Evolutionary conservation across 371 early-diverging fungal species (phyloP).

Genomic region (Lichtheimia ornata): DNA sequence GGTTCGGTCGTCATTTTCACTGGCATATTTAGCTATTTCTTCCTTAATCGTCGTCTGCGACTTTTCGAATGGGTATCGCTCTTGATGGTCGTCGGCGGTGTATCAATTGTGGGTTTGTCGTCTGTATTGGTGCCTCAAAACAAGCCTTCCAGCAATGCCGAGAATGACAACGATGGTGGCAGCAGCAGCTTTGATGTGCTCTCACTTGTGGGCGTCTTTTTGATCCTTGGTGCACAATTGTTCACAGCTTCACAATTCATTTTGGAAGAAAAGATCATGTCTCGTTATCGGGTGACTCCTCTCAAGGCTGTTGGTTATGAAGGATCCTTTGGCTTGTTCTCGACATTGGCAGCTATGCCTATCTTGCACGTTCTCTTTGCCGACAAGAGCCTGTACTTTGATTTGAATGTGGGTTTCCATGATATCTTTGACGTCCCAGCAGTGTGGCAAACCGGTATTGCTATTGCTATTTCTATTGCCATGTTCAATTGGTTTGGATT

Average conservation of each 20-base stretch:
- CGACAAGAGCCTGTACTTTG: slow-evolving; percentile 68
- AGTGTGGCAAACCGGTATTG: slow-evolving; percentile 77
- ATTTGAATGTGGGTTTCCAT: slow-evolving; percentile 73
- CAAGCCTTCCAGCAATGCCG: slow-evolving; percentile 18
- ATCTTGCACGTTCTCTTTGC: slow-evolving; percentile 76
- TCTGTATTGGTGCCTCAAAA: slow-evolving; percentile 57
- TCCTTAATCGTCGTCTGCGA: slow-evolving; percentile 77
- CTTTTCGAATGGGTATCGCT: slow-evolving; percentile 84
- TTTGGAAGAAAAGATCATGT: slow-evolving; percentile 90
- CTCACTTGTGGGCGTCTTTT: slow-evolving; percentile 70
- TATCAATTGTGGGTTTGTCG: slow-evolving; percentile 84
- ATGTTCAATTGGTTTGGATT: slow-evolving; percentile 96
- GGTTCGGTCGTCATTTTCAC: slow-evolving; percentile 95
- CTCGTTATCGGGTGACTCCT: slow-evolving; percentile 76
- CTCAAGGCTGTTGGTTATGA: slow-evolving; percentile 92
- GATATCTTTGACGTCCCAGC: slow-evolving; percentile 68
- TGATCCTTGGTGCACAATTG: slow-evolving; percentile 89
- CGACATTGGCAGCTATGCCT: slow-evolving; percentile 72
- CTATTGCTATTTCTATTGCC: slow-evolving; percentile 85
- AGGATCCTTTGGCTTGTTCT: slow-evolving; percentile 86
- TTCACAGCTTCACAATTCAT: slow-evolving; percentile 95
- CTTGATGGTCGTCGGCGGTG: slow-evolving; percentile 77
- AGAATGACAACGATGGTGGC: slow-evolving; percentile 1
- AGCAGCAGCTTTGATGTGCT: slow-evolving; percentile 25
- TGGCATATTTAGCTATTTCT: slow-evolving; percentile 82